Conservation (phyloP, 2,329 filamentous ascomycete genomes). For the Botryotinia convoluta region DNA sequence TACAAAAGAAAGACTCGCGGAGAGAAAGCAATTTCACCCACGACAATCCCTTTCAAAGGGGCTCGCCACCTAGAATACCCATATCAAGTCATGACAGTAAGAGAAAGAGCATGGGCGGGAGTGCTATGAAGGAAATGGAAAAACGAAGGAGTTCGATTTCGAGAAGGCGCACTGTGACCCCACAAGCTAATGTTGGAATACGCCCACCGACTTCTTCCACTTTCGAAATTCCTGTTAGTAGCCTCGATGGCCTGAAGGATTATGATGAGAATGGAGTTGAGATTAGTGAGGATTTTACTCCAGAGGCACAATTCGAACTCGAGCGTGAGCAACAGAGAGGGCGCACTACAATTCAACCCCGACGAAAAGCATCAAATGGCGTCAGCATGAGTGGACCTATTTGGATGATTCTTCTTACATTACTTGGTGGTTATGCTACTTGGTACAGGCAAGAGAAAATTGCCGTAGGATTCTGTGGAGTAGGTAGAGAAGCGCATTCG, state of each 20-base stretch:
- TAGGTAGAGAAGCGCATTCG: conserved; percentile 60
- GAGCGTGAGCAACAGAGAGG: conserved; percentile 63
- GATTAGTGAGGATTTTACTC: conserved; percentile 87
- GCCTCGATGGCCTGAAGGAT: conserved; percentile 42
- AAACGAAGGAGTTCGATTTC: conserved; percentile 40
- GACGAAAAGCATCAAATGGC: conserved; percentile 46
- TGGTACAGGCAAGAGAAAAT: conserved; percentile 96
- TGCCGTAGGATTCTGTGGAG: conserved; percentile 91
- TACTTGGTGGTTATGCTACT: conserved; percentile 69
- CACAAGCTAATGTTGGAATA: conserved; percentile 49
- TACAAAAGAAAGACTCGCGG: conserved; percentile 25
- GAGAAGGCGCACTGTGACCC: conserved; percentile 52
- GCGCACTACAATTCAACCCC: conserved; percentile 45
- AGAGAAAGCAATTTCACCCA: conserved; percentile 72
- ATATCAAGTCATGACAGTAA: conserved; percentile 50
- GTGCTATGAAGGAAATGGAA: conserved; percentile 43
- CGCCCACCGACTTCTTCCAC: conserved; percentile 54
- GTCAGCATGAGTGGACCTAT: conserved; percentile 61
- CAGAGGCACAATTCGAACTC: conserved; percentile 81
- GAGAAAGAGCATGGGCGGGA: conserved; percentile 37
- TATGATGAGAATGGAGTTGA: conserved; percentile 52
- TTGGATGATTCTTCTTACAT: conserved; percentile 66
- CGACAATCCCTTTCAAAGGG: conserved; percentile 92
- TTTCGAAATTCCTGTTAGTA: conserved; percentile 55
- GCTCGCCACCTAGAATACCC: conserved; percentile 61